Base-by-base conservation (phyloP, 805 yeast genomes). In the Clavispora santaluciae region DNA sequence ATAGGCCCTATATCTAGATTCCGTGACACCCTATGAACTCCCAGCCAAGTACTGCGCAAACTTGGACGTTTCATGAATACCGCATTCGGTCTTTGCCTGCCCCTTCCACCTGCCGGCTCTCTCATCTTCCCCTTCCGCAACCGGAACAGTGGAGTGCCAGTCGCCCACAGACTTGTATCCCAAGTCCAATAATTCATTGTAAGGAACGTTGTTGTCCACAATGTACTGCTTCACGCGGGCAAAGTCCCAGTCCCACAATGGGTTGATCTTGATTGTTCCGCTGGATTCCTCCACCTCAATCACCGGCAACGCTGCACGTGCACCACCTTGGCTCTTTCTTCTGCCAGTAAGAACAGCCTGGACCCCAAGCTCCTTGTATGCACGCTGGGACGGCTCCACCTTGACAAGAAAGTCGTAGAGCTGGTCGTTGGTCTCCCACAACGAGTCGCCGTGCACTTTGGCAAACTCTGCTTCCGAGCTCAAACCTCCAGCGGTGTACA, bases 31-130 rank as follows among this genome's bases (percentile, higher is more conserved):
- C 17, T 18, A 31, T n/a, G 15, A 3, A 20, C 22, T 20, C 6
- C 35, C 36, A 15, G 36, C 36, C 43, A 82, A 57, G 52, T 64
- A 84, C 55, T 85, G 72, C 0, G 85, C 79, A 58, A 85, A 91
- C 47, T 85, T 77, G 20, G 82, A 75, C 1, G 90, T 78, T 53
- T 83, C 85, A 57, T 91, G 98, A 40, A 91, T 89, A 3, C 98
- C 98, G 65, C 98, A 91, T 60, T 91, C 98, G 0, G 96, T 88
- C 68, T 91, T 91, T 9, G 79, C 74, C 59, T 83, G 76, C 2
- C 96, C 97, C 69, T 85, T 83, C 98, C 98, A 91, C 56, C 98
- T 77, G 1, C 98, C 98, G n/a, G 93, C 79, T 49, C 98, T 76
- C 61, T 91, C 98, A 57, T 91, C 97, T 58, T 88, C 97, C 8